Evolutionary conservation across 1,284 basidiomycete species (phyloP).

Genomic region (Omphalotus olearius): DNA sequence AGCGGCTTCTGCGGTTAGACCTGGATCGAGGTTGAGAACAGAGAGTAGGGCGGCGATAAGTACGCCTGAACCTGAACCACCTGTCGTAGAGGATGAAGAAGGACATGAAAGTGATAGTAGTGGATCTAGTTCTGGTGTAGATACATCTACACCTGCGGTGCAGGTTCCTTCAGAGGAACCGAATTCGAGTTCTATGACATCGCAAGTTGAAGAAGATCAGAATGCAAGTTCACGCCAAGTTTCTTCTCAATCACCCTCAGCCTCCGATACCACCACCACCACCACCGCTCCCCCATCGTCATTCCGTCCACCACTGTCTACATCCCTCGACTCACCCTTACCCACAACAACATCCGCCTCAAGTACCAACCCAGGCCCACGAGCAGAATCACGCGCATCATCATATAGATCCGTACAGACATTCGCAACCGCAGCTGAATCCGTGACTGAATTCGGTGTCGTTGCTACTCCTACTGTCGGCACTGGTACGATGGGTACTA

Average conservation of each 20-base stretch:
- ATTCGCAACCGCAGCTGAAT: constrained; percentile 35
- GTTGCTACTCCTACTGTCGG: not conserved
- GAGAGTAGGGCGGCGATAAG: constrained; percentile 17
- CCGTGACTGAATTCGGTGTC: constrained; percentile 16
- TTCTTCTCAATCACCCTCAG: not conserved
- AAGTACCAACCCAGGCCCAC: constrained; percentile 11
- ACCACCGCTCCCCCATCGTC: constrained; percentile 18
- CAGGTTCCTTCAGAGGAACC: too few species aligned
- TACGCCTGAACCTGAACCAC: not conserved
- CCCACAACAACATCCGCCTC: too few species aligned
- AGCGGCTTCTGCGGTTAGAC: constrained; percentile 16
- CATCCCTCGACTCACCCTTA: too few species aligned
- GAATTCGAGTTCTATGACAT: too few species aligned
- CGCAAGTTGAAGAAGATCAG: too few species aligned
- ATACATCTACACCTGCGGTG: not conserved
- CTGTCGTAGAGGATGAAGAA: constrained; percentile 1
- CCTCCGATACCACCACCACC: not conserved
- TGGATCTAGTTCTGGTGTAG: too few species aligned
- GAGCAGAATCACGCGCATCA: constrained; percentile 30
- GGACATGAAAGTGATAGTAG: not conserved
- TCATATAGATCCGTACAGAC: constrained; percentile 25
- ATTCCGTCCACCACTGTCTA: constrained; percentile 19
- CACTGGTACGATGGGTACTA: too few species aligned
- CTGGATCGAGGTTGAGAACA: constrained; percentile 22
- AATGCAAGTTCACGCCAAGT: too few species aligned